Percentiles rank a stretch among this genome's conserved stretches.
phyloP scores from a whole-genome alignment of 495 filamentous ascomycete species.

The Glonium stellatum region DNA sequence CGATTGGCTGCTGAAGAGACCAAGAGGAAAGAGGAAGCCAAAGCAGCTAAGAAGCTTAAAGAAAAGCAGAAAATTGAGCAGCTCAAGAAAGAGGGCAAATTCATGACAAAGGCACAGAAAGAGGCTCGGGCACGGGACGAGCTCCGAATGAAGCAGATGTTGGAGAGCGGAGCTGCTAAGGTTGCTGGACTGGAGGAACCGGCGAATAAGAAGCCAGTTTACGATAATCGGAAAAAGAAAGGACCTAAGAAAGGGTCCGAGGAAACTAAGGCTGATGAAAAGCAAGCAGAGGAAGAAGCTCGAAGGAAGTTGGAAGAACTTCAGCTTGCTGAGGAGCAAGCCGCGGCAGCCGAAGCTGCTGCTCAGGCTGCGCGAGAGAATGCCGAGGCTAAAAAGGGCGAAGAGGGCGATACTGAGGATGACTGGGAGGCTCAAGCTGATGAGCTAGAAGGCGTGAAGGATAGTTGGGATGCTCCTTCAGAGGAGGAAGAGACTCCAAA shows the following conservation, averaged over 20 bases:
- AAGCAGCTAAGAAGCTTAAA: constrained; percentile 80
- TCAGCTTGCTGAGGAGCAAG: constrained; percentile 36
- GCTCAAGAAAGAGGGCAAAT: constrained; percentile 90
- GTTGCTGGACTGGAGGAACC: constrained; percentile 62
- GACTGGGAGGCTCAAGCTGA: constrained; percentile 88
- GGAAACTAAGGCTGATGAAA: constrained; percentile 36
- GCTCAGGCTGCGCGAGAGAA: constrained; percentile 51
- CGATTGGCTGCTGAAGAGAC: constrained; percentile 65
- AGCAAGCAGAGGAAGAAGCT: constrained; percentile 54
- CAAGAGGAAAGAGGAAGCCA: constrained; percentile 64
- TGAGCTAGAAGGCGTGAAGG: constrained; percentile 72
- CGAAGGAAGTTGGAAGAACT: constrained; percentile 42
- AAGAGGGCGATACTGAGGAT: constrained; percentile 56
- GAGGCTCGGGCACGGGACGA: constrained; percentile 79
- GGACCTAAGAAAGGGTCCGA: constrained; percentile 47
- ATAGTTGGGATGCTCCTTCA: constrained; percentile 86
- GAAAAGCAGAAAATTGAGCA: constrained; percentile 95
- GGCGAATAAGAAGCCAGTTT: constrained; percentile 67
- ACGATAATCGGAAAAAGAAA: constrained; percentile 72
- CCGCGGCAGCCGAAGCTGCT: constrained; percentile 37
- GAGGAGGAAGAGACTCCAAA: constrained; percentile 62
- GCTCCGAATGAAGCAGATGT: constrained; percentile 87
- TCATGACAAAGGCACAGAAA: constrained; percentile 86
- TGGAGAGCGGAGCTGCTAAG: constrained; percentile 69
- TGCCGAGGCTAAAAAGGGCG: constrained; percentile 51